phyloP scores from a whole-genome alignment of 2,329 filamentous ascomycete species.

The Colletotrichum costaricense region DNA sequence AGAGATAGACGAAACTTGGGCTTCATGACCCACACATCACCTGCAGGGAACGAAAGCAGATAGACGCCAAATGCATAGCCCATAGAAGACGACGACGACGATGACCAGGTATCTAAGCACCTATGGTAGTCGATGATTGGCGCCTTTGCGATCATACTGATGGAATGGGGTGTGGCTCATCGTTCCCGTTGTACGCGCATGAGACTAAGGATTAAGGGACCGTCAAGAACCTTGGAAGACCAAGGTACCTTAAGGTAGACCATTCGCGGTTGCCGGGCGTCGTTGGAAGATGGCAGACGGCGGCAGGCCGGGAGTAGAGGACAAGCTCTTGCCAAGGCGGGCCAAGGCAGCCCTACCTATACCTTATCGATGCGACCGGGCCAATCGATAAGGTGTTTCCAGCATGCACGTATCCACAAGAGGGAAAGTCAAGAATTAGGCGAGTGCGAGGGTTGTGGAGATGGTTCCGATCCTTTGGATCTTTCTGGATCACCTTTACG shows the following conservation, averaged over 20 bases:
- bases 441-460: constrained; percentile 17
- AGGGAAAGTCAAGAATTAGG: background rate
- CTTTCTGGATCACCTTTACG: background rate
- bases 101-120: background rate
- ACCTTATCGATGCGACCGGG: background rate
- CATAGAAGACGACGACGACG: background rate
- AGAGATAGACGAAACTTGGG: background rate
- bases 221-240: too few species aligned
- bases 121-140: background rate
- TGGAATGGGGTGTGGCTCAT: background rate
- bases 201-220: background rate
- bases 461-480: background rate
- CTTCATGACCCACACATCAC: background rate
- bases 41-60: background rate
- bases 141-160: background rate
- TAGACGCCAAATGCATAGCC: background rate
- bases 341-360: background rate
- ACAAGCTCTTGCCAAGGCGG: background rate
- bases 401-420: background rate
- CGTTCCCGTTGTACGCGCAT: constrained; percentile 3
- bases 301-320: background rate
- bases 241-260: too few species aligned
- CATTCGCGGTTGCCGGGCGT: background rate
- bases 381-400: background rate
- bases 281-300: background rate